Evolutionary conservation across 768 basidiomycete genomes (phyloP), one percentile per base, ranked within the genome.

Genomic region (Gloeophyllum trabeum): DNA sequence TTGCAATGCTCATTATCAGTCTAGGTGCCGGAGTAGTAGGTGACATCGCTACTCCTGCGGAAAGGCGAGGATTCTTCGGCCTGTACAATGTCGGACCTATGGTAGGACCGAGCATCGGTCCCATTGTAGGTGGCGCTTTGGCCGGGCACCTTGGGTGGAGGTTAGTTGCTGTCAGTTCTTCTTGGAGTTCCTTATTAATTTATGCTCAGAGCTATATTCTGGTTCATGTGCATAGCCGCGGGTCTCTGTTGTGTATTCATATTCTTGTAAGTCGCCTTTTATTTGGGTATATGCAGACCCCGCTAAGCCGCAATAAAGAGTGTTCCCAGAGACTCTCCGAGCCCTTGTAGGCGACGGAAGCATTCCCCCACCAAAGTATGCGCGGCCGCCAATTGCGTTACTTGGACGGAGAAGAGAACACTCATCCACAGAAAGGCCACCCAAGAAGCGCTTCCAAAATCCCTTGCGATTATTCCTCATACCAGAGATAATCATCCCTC

Each of bases 61-160:
- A 91, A 59, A 65, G 88, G 25, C 89, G 83, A 14, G 72, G 76
- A 5, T 87, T 79, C 59, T 71, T 78, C 43, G 88, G 86, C 2
- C 39, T 84, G 5, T 85, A 76, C 56, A 67, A 60, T 25, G 44
- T 81, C 3, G 81, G 81, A 0, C 78, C 81, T n/a, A 67, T 77
- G 67, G 79, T 76, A 46, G 62, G 61, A 1, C 64, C 60, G 4
- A 54, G 50, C 26, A 23, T 67, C 22, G 69, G 70, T 1, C 66
- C 69, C 12, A 63, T 68, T 4, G 49, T 77, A 1, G 85, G 86
- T 3, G 70, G 70, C 52, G 59, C 46, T 6, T 54, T 58, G 6
- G 47, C 58, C 1, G 47, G 56, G 25, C 44, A 45, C 2, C 46
- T 59, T 4, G 54, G 56, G 16, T 61, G 60, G 60, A 54, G 60